These are phyloP conservation scores for Penicillium pulvis DNA, from an alignment of 495 filamentous ascomycete species.

Conservation along the genomic window DNA sequence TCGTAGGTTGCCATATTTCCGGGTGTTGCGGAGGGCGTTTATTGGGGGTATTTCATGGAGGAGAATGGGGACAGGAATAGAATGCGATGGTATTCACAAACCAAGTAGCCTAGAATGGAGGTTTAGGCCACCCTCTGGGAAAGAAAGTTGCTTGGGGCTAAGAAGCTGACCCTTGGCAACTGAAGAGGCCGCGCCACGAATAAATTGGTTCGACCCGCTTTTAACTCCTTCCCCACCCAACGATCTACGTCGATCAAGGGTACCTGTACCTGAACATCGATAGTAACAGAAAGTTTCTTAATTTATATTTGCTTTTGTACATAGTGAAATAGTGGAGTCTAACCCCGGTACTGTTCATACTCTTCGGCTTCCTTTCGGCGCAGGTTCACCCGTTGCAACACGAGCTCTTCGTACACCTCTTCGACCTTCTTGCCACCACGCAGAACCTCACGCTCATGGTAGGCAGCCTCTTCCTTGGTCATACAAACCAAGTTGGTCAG, in stretches of 20 bases:
- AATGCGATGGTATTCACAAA: neutral
- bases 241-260: neutral
- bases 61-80: neutral
- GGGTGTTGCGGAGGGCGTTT: neutral
- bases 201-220: neutral
- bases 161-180: conserved; percentile 1
- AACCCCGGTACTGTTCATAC: conserved; percentile 51
- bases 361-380: conserved; percentile 63
- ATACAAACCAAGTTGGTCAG: conserved; percentile 83
- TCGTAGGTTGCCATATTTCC: conserved; percentile 18
- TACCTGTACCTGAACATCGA: too few species aligned
- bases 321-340: neutral
- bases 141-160: neutral
- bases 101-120: neutral
- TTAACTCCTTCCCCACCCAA: neutral
- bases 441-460: conserved; percentile 81
- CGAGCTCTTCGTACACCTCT: conserved; percentile 69
- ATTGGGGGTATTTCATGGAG: neutral
- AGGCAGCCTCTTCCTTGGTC: conserved; percentile 90
- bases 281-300: neutral
- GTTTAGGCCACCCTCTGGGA: neutral
- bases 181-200: neutral
- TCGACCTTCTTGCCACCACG: conserved; percentile 64
- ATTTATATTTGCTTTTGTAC: neutral
- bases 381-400: conserved; percentile 63